phyloP scores from a whole-genome alignment of 331 rosid species.

The Stylosanthes scabra region DNA sequence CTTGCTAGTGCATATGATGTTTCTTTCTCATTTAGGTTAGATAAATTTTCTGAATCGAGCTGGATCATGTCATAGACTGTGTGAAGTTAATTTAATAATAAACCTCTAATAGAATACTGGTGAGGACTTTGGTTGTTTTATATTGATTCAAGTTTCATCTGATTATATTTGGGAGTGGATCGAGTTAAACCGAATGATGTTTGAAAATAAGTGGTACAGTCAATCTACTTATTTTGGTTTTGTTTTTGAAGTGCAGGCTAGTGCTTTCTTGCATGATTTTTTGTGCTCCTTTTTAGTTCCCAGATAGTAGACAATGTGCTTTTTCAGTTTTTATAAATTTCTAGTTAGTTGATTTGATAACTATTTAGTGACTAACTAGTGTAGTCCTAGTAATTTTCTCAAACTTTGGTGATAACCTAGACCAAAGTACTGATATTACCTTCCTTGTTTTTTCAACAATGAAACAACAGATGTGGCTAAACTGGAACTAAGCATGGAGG shows the following conservation, averaged over 20 bases:
- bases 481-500: slow-evolving; percentile 71
- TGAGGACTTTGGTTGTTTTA: not conserved
- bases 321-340: not conserved
- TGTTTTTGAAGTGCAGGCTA: not conserved
- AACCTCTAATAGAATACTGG: not conserved
- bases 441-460: not conserved
- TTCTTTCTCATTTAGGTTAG: not conserved
- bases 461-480: slow-evolving; percentile 67
- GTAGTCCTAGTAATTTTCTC: not conserved
- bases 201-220: not conserved
- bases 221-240: not conserved
- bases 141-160: not conserved
- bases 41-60: too few species aligned
- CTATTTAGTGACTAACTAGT: not conserved
- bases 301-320: not conserved
- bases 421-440: not conserved
- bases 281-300: not conserved
- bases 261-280: not conserved
- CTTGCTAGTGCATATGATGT: not conserved
- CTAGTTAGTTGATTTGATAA: not conserved
- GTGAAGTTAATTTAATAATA: too few species aligned
- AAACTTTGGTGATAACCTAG: not conserved
- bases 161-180: not conserved
- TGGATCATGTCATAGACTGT: too few species aligned
- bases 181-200: not conserved